Base-by-base conservation (phyloP, 2,329 filamentous ascomycete genomes). In the Botrytis cinerea region DNA sequence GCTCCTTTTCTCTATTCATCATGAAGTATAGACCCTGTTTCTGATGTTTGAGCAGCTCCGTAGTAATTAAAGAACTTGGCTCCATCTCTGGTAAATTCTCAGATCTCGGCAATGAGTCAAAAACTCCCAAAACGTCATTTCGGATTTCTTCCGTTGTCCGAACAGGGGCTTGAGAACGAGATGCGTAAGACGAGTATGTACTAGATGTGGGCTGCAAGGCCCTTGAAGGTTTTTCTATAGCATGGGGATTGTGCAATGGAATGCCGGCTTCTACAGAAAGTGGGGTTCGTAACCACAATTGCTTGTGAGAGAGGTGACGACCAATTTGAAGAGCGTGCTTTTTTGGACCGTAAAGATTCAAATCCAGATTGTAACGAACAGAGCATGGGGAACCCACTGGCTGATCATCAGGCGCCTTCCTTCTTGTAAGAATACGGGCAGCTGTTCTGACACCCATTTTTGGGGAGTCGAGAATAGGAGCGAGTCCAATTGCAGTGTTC, bases 21-120 rank as follows among this genome's bases (percentile, higher is more conserved):
- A 98, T 94, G 80, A 97, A 98, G 80, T 91, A 89, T 0, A 98
- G 86, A 0, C 92, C 95, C 82, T 98, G 94, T 81, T 93, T 96
- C 81, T 98, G 95, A 82, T 98, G 95, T 73, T 87, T 87, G 60
- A 98, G 89, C 28, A 98, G 84, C 43, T 89, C 86, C 0, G 91
- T 94, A 73, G 87, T 86, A 71, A 96, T 87, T 10, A 84, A 82
- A 3, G 83, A 76, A 71, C 89, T 86, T 0, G 93, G 87, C 6
- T 95, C 90, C 84, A 91, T 90, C 76, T 91, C 88, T 0, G 92
- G 92, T 10, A 98, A 84, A 74, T 93, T 89, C 73, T 97, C 92
- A 16, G 87, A 90, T 78, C 91, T 91, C 40, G 91, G 88, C 57
- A 98, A 88, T 12, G 91, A 92, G 83, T 98, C 94, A 79, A 99